phyloP scores from a whole-genome alignment of 2,329 filamentous ascomycete species.

The Ophiocordyceps robertsii region DNA sequence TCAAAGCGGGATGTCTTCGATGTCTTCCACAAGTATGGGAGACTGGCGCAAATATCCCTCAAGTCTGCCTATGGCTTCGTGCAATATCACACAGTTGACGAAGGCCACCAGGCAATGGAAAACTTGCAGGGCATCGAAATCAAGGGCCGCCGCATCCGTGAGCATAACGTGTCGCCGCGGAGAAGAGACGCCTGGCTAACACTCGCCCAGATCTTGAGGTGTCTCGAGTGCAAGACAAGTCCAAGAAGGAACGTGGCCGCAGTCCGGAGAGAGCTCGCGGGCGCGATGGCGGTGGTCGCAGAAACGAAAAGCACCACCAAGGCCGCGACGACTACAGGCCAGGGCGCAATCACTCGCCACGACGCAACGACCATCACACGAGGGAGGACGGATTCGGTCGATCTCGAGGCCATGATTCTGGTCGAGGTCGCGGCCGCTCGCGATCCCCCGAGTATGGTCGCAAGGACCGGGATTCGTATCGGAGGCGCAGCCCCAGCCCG shows the following conservation, averaged over 20 bases:
- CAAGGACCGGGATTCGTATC: constrained; percentile 38
- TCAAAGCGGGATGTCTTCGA: constrained; percentile 91
- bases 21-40: constrained; percentile 73
- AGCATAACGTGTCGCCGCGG: constrained; percentile 23
- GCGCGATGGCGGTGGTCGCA: constrained; percentile 26
- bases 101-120: constrained; percentile 63
- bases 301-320: constrained; percentile 30
- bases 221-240: constrained; percentile 72
- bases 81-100: constrained; percentile 67
- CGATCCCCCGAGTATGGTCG: constrained; percentile 44
- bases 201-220: constrained; percentile 59
- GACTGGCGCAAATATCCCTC: constrained; percentile 85
- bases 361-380: constrained; percentile 38
- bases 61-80: constrained; percentile 97
- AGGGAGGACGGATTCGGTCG: constrained; percentile 48
- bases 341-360: constrained; percentile 45
- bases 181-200: constrained; percentile 17
- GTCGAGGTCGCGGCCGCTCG: constrained; percentile 46
- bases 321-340: constrained; percentile 52
- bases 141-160: constrained; percentile 86
- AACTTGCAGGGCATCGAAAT: constrained; percentile 70
- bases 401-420: constrained; percentile 27
- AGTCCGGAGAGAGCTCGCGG: constrained; percentile 46
- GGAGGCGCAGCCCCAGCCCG: constrained; percentile 60
- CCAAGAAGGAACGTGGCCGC: constrained; percentile 44